Base-by-base conservation (phyloP, 805 yeast species). In the Limtongozyma cylindracea region DNA sequence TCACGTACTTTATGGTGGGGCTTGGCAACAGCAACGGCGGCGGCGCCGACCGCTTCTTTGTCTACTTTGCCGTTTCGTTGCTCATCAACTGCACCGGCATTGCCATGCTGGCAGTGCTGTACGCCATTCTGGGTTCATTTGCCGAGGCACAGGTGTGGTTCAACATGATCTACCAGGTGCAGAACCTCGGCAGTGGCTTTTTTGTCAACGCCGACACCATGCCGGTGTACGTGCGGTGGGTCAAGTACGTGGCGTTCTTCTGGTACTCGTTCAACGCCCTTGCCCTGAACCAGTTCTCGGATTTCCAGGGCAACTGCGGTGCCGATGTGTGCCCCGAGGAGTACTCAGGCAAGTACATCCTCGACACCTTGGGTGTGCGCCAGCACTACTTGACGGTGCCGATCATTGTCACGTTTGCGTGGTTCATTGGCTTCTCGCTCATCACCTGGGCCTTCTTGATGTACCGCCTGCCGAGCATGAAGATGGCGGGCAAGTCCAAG, bases 151-250 rank as follows among this genome's bases (percentile, higher is more conserved):
- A 72, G 1, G 43, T 71, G 25, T 41, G 64, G n/a, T 54, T 63
- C 16, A 73, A 72, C 33, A 37, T 65, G 23, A 56, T 64, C 27
- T 71, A 63, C 36, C 74, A 78, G 15, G 44, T 72, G 13, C 77
- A 74, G 33, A 61, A 74, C 23, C 60, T 72, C 54, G 76, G 77
- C 0, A 68, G 77, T 39, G 93, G 92, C 1, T 73, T 62, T 41
- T 76, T 71, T 35, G 72, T 69, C 12, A 74, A 76, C 38, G 62
- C 80, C 1, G 48, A 52, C 6, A 53, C 61, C 1, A 56, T 76
- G 65, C 91, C 91, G 0, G 91, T 73, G 1, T 78, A 78, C 34
- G 91, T 77, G 6, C 52, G 77, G 17, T 77, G 93, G 93, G 56
- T 69, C 4, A 73, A 70, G 36, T 77, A 72, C 40, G 47, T 68